Percentiles rank a stretch among this genome's conserved stretches.
Evolutionary conservation across 257 asterid genomes (phyloP).

Genomic region (Scutellaria baicalensis): DNA sequence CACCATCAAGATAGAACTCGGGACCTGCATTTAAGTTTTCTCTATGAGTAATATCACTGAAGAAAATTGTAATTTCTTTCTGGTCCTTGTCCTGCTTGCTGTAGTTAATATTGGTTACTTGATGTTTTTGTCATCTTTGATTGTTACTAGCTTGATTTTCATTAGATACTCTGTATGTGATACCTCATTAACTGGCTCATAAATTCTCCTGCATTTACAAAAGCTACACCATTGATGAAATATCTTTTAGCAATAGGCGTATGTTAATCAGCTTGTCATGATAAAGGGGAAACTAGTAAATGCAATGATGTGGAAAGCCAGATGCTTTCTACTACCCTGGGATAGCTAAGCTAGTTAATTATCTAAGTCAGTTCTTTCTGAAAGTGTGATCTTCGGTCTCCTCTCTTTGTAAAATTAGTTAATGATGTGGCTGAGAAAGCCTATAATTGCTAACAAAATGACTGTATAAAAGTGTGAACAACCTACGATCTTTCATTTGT

Average conservation of each 20-base stretch:
- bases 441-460: background rate
- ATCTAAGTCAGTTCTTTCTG: background rate
- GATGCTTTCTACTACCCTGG: background rate
- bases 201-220: background rate
- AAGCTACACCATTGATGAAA: background rate
- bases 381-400: background rate
- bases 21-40: constrained; percentile 30
- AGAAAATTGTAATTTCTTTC: constrained; percentile 21
- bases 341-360: background rate
- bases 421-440: background rate
- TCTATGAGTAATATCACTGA: constrained; percentile 29
- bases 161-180: background rate
- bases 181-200: background rate
- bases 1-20: constrained; percentile 30
- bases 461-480: background rate
- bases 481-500: background rate
- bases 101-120: constrained; percentile 11
- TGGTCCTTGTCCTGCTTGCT: constrained; percentile 13
- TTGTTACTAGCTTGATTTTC: background rate
- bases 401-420: background rate
- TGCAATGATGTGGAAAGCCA: background rate
- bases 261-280: background rate
- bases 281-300: background rate
- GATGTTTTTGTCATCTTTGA: background rate
- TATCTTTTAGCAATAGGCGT: background rate